phyloP scores from a whole-genome alignment of 805 yeast genomes.

The Ogataea nonfermentans region DNA sequence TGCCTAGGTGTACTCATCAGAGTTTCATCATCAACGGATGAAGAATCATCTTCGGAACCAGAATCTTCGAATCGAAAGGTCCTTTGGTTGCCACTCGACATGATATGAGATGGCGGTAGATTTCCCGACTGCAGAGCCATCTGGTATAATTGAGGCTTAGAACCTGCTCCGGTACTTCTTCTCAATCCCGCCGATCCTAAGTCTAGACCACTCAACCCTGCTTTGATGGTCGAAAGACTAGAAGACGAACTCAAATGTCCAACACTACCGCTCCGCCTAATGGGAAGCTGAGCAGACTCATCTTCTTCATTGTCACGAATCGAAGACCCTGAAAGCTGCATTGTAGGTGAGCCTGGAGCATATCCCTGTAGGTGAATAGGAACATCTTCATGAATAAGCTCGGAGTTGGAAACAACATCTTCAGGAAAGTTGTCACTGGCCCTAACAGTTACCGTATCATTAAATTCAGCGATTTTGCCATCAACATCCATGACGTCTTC shows the following conservation, averaged over 20 bases:
- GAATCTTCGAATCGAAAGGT: conserved; percentile 38
- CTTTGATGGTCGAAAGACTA: conserved; percentile 31
- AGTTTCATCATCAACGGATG: conserved; percentile 26
- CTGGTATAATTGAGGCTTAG: conserved; percentile 31
- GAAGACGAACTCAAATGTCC: conserved; percentile 18
- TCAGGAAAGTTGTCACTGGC: background rate
- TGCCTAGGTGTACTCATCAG: conserved; percentile 19
- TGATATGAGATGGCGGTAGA: conserved; percentile 1
- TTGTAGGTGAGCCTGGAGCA: background rate
- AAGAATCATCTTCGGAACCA: conserved; percentile 23
- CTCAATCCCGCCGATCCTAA: conserved; percentile 29
- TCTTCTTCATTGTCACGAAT: conserved; percentile 6
- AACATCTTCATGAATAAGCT: conserved; percentile 1
- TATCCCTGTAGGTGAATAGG: conserved; percentile 1
- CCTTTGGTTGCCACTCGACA: conserved; percentile 16
- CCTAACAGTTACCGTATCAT: background rate
- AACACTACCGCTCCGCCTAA: conserved; percentile 19
- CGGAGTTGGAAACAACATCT: background rate
- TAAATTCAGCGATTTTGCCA: background rate
- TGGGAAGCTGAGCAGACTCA: conserved; percentile 5
- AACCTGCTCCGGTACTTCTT: conserved; percentile 31
- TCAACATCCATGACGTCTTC: conserved; percentile 31
- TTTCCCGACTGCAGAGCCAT: conserved; percentile 31
- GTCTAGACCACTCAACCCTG: conserved; percentile 33
- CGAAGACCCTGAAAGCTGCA: background rate